Evolutionary conservation across 805 yeast species (phyloP), one percentile per base, ranked within the genome.

Genomic region (Metschnikowia anglica): DNA sequence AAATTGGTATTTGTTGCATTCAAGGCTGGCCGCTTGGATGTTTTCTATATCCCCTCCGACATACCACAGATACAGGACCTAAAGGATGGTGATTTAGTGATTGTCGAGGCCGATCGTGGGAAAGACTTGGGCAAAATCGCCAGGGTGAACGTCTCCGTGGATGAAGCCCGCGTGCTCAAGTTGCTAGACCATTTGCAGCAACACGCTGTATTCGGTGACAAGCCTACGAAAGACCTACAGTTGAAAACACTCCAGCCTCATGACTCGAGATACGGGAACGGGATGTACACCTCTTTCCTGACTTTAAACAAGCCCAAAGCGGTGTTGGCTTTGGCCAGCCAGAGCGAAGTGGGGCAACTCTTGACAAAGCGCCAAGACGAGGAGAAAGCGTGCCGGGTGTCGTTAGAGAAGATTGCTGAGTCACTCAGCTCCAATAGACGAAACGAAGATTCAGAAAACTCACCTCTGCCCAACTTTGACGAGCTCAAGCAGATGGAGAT

Each of bases 21-120:
- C 67, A 88, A 89, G 60, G 80, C 83, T 21, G 87, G 88, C 7
- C 71, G 97, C 32, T 65, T 83, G 42, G 96, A 88, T 61, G 88
- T 87, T 7, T 88, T 85, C 55, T 80, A 78, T 56, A 63, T 82
- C 16, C 80, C 88, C 2, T 37, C 46, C 17, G 49, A 49, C 30
- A 38, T 39, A 9, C 58, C 61, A 17, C 58, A 51, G 29, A 41
- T 56, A 23, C 53, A 62, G 20, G 54, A 51, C 24, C 61, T 80
- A 32, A 64, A 68, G 37, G 62, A 70, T 4, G 85, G 85, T 17
- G 89, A 84, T 56, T 70, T 84, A 55, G 91, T 87, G 12, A 78
- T 85, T 55, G 95, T 85, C 13, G 91, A 86, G 56, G 95, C 93
- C 1, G 95, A 86, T 56, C 69, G 95, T 25, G 95, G 95, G 27